These are phyloP conservation scores for Exophiala phaeomuriformis DNA, from an alignment of 2,329 filamentous ascomycete genomes.

Conservation along the genomic window DNA sequence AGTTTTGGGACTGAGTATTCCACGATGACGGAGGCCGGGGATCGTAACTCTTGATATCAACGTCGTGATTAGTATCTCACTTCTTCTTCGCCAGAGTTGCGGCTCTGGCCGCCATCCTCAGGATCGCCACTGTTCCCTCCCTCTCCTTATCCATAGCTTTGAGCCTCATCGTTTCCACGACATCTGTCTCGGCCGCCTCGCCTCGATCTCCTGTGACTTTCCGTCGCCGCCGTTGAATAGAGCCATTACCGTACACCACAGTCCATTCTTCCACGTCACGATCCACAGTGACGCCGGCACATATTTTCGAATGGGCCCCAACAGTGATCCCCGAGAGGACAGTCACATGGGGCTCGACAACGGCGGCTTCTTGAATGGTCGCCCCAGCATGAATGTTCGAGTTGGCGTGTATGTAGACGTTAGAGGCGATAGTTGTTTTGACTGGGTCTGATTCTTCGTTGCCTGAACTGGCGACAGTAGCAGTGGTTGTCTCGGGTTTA, in stretches of 20 bases:
- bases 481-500: no score
- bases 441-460: constrained; percentile 9
- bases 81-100: constrained; percentile 25
- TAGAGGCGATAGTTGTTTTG: constrained; percentile 34
- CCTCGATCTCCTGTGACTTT: constrained; percentile 4
- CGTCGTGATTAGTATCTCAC: not conserved
- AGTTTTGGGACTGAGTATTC: no score
- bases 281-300: constrained; percentile 51
- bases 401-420: constrained; percentile 36
- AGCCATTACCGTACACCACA: constrained; percentile 58
- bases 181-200: constrained; percentile 22
- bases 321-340: constrained; percentile 32
- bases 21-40: not conserved
- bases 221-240: constrained; percentile 29
- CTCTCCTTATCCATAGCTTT: constrained; percentile 47
- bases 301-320: constrained; percentile 60
- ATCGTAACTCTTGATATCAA: not conserved
- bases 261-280: constrained; percentile 58
- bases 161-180: constrained; percentile 54
- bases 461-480: not conserved
- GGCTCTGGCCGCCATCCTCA: constrained; percentile 17
- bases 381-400: constrained; percentile 34
- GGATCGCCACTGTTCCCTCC: constrained; percentile 18
- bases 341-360: constrained; percentile 41
- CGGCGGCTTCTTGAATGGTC: constrained; percentile 35